Evolutionary conservation across 257 asterid species (phyloP).

Genomic region (Leptodermis oblonga): DNA sequence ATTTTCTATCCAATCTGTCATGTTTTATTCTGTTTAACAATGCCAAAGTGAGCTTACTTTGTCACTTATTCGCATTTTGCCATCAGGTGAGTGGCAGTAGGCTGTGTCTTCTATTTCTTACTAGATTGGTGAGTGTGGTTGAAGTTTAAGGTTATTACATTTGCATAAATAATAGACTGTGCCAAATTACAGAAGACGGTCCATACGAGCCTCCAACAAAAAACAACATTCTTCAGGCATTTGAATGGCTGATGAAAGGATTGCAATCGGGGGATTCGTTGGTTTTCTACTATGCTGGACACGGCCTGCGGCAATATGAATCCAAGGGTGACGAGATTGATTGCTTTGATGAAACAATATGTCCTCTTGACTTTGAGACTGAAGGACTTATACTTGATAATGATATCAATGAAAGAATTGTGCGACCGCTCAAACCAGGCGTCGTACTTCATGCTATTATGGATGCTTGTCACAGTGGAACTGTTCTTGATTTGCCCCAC

Average conservation of each 20-base stretch:
- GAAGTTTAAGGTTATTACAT: no score
- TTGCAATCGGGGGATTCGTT: constrained; percentile 36
- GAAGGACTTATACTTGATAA: constrained; percentile 58
- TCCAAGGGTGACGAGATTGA: constrained; percentile 30
- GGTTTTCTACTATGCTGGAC: constrained; percentile 51
- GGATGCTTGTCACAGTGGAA: constrained; percentile 85
- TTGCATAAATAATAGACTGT: neutral
- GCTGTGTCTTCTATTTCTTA: no score
- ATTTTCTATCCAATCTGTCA: no score
- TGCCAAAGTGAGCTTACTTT: no score
- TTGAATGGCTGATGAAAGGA: constrained; percentile 34
- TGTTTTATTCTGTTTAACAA: no score
- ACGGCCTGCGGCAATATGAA: constrained; percentile 31
- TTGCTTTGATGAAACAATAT: constrained; percentile 46
- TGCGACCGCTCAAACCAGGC: constrained; percentile 41
- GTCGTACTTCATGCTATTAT: constrained; percentile 69
- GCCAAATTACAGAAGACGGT: constrained; percentile 42
- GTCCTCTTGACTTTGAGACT: constrained; percentile 60
- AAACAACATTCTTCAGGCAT: constrained; percentile 30
- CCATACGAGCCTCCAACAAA: constrained; percentile 39
- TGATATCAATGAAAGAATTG: constrained; percentile 44
- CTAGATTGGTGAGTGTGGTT: no score
- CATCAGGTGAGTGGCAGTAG: no score
- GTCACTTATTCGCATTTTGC: no score
- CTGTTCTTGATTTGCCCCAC: constrained; percentile 59